Evolutionary conservation across 2,329 filamentous ascomycete species (phyloP), one percentile per base, ranked within the genome.

Genomic region (Monosporascus cannonballus): DNA sequence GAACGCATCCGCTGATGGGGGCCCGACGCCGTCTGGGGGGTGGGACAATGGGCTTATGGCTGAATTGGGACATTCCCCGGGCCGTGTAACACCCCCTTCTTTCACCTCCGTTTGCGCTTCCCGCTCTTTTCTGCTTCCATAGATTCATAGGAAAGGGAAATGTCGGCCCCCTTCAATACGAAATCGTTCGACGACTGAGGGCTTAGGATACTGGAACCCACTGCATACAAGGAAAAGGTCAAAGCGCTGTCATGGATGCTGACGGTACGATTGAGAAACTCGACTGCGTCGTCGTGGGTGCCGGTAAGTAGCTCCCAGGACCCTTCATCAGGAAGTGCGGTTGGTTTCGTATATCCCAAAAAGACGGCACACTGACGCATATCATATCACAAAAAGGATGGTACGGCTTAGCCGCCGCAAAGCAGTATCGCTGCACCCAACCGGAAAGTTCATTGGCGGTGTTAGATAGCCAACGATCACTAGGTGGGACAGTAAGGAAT

Each of bases 321-420:
- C 17, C 6, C n/a, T 27, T 27, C 8, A 46, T 17, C 42, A 27
- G 14, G n/a, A 8, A 20, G 14, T n/a, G 39, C 39, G 9, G 39
- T 42, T 42, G 24, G 20, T 17, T 30, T 27, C 42, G 22, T 24
- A 44, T 44, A 44, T 44, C n/a, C 24, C 45, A 48, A 46, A 38
- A 24, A 5, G 30, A 41, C 8, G 36, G 48, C 24, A 48, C 22
- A 51, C 48, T 54, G 39, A 47, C 54, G 36, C 14, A 30, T 18
- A n/a, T 52, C 42, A 46, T 18, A n/a, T 52, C 22, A 39, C 18
- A 18, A 34, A 34, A 41, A 70, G 77, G 78, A 53, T 76, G 71
- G 72, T 75, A 73, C 62, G 86, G 85, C 22, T 71, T 89, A 34
- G 77, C 75, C 1, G 76, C 78, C 20, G 80, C 85, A 47, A 85